These are phyloP conservation scores for Helianthus tuberosus DNA, from an alignment of 129 eudicot genomes.

Conservation along the genomic window DNA sequence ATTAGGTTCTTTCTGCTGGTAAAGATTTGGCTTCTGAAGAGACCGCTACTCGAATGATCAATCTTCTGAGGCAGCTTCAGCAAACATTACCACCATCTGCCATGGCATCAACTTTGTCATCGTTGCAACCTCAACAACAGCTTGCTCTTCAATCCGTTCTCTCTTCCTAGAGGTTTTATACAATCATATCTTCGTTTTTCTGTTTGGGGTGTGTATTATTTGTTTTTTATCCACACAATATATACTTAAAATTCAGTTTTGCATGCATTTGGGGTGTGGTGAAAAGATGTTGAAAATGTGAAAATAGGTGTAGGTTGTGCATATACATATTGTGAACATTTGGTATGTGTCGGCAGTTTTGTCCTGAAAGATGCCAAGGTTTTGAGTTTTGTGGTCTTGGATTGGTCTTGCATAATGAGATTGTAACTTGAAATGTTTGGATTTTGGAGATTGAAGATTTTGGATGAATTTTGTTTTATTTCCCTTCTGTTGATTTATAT, in stretches of 20 bases:
- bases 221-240: slow-evolving; percentile 20
- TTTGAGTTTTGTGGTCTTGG: slow-evolving; percentile 33
- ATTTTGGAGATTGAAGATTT: slow-evolving; percentile 34
- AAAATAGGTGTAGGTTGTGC: slow-evolving; percentile 41
- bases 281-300: slow-evolving; percentile 16
- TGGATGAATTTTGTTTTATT: slow-evolving; percentile 9
- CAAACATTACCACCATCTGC: slow-evolving; percentile 84
- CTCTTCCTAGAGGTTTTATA: slow-evolving; percentile 45
- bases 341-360: slow-evolving; percentile 15
- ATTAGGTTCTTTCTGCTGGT: slow-evolving; percentile 84
- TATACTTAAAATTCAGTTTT: slow-evolving; percentile 25
- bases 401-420: slow-evolving; percentile 25
- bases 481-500: neutral
- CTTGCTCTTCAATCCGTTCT: slow-evolving; percentile 83
- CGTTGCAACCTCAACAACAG: slow-evolving; percentile 96
- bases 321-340: slow-evolving; percentile 36
- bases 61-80: slow-evolving; percentile 84
- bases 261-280: slow-evolving; percentile 38
- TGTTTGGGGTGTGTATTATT: slow-evolving; percentile 23
- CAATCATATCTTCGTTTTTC: neutral
- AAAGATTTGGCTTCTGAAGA: slow-evolving; percentile 92
- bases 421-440: slow-evolving; percentile 20
- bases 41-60: slow-evolving; percentile 78
- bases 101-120: slow-evolving; percentile 81
- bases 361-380: slow-evolving; percentile 7